Conservation (phyloP, 1,284 basidiomycete species). For the Gomphus bonarii region DNA sequence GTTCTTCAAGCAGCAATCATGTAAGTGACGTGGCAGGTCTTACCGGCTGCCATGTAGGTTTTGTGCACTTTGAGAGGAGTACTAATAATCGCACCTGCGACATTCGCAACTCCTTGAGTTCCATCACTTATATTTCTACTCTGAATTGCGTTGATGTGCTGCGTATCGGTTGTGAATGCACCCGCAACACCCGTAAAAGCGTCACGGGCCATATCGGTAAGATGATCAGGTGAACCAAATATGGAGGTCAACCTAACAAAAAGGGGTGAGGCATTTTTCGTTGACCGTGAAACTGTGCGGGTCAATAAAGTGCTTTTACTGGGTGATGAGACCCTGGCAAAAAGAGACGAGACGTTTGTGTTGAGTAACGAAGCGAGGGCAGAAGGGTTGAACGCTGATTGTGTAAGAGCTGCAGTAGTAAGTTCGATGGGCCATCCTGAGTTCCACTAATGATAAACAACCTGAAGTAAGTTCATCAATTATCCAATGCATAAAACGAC, state of each 20-base stretch:
- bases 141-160: background rate
- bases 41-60: constrained; percentile 33
- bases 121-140: background rate
- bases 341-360: background rate
- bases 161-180: background rate
- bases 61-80: constrained; percentile 8
- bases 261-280: background rate
- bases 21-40: background rate
- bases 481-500: constrained; percentile 11
- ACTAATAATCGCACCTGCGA: background rate
- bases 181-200: background rate
- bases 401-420: constrained; percentile 27
- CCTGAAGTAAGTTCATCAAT: background rate
- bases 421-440: constrained; percentile 53
- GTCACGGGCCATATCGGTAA: background rate
- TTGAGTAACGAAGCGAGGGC: background rate
- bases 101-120: background rate
- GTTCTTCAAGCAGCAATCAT: background rate
- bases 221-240: background rate
- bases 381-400: background rate
- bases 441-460: constrained; percentile 39
- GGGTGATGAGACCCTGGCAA: background rate
- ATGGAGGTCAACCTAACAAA: background rate
- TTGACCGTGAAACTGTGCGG: background rate
- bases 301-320: background rate